Percentiles rank a stretch among this genome's conserved stretches.
Conservation (phyloP, 306 rosid species). For the Hylodesmum podocarpum region DNA sequence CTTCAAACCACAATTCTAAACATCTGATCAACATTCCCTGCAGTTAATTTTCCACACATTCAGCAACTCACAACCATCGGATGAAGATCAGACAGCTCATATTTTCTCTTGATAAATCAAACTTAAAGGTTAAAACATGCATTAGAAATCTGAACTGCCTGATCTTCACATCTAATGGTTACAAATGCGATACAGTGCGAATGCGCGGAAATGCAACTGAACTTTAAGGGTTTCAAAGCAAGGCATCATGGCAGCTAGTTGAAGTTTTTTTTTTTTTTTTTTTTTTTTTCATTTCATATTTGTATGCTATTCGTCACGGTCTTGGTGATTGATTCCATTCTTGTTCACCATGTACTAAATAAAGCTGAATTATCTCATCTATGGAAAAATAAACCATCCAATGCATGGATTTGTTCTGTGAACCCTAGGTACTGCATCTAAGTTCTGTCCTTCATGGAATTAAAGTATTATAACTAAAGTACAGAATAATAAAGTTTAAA, state of each 20-base stretch:
- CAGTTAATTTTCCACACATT: no score
- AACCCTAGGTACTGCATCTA: neutral
- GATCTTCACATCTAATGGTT: neutral
- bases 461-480: neutral
- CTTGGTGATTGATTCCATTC: slow-evolving; percentile 35
- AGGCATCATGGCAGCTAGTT: neutral
- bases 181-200: neutral
- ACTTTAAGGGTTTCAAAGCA: neutral
- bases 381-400: neutral
- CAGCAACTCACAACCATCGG: neutral
- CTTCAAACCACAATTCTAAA: slow-evolving; percentile 43
- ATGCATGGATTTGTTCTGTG: neutral
- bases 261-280: neutral
- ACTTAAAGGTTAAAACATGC: neutral
- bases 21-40: neutral
- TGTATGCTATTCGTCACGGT: slow-evolving; percentile 5
- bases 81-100: neutral
- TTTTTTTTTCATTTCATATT: neutral
- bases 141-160: neutral
- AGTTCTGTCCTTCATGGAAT: no score
- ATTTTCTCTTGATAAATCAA: neutral
- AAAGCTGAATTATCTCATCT: neutral
- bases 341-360: neutral
- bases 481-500: neutral
- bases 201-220: neutral